Evolutionary conservation across 345 rosid species (phyloP).

Genomic region (Cardamine chenopodiifolia): DNA sequence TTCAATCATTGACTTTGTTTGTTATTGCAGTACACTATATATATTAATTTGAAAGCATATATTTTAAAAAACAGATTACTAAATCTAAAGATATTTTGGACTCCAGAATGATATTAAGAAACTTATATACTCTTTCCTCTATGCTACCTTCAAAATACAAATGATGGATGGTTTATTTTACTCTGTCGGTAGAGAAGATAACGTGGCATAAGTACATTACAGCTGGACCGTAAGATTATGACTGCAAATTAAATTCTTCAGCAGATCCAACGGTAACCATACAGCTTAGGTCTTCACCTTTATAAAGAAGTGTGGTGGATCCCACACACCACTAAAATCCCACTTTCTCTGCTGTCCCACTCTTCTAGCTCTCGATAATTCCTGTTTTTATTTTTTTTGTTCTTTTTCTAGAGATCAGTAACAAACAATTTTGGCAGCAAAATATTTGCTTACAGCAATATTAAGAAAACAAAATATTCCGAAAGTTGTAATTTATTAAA

Average conservation of each 20-base stretch:
- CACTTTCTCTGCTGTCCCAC: constrained; percentile 34
- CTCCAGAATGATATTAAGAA: not conserved
- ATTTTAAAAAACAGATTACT: no score
- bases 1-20: no score
- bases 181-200: constrained; percentile 44
- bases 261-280: constrained; percentile 38
- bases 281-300: constrained; percentile 30
- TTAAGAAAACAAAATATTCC: not conserved
- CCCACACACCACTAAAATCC: constrained; percentile 8
- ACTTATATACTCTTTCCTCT: not conserved
- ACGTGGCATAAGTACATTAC: constrained; percentile 37
- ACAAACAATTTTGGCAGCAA: constrained; percentile 23
- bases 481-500: not conserved
- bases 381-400: not conserved
- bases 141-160: constrained; percentile 4
- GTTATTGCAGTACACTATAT: not conserved
- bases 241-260: constrained; percentile 34
- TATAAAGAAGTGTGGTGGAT: constrained; percentile 13
- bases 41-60: not conserved
- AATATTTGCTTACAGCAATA: constrained; percentile 12
- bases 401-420: constrained; percentile 8
- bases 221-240: constrained; percentile 43
- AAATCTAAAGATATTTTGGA: not conserved
- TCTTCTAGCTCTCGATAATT: constrained; percentile 34
- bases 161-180: not conserved